phyloP scores from a whole-genome alignment of 169 alveolate genomes.

The Plasmodium falciparum region DNA sequence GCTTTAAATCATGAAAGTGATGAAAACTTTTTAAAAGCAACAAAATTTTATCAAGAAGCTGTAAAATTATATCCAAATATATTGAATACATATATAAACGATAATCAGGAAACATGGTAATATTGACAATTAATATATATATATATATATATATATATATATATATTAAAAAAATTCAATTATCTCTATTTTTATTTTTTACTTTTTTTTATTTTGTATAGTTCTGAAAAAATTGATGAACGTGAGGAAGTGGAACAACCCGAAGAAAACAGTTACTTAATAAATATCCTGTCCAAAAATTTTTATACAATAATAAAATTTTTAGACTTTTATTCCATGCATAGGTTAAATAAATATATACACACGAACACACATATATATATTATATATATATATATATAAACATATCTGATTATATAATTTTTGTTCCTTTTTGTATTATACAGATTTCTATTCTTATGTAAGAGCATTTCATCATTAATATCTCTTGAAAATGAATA shows the following conservation, averaged over 20 bases:
- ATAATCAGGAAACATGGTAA: conserved; percentile 9
- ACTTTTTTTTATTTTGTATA: neutral
- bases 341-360: conserved; percentile 29
- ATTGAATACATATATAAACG: conserved; percentile 23
- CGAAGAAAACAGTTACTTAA: conserved; percentile 23
- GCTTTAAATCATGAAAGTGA: conserved; percentile 64
- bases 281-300: conserved; percentile 28
- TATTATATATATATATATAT: neutral
- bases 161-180: neutral
- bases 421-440: conserved; percentile 1
- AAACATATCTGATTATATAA: neutral
- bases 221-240: conserved; percentile 20
- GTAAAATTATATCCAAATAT: conserved; percentile 56
- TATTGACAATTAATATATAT: neutral
- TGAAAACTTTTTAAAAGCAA: conserved; percentile 70
- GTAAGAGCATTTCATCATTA: conserved; percentile 28
- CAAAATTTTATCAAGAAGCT: conserved; percentile 64
- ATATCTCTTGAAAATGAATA: conserved; percentile 55
- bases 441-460: conserved; percentile 30
- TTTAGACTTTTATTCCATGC: conserved; percentile 69
- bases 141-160: neutral
- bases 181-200: neutral
- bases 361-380: neutral
- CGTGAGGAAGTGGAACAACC: conserved; percentile 15
- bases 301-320: conserved; percentile 43